These are phyloP conservation scores for Pseudocercospora fuligena DNA, from an alignment of 2,329 filamentous ascomycete species.

Conservation along the genomic window DNA sequence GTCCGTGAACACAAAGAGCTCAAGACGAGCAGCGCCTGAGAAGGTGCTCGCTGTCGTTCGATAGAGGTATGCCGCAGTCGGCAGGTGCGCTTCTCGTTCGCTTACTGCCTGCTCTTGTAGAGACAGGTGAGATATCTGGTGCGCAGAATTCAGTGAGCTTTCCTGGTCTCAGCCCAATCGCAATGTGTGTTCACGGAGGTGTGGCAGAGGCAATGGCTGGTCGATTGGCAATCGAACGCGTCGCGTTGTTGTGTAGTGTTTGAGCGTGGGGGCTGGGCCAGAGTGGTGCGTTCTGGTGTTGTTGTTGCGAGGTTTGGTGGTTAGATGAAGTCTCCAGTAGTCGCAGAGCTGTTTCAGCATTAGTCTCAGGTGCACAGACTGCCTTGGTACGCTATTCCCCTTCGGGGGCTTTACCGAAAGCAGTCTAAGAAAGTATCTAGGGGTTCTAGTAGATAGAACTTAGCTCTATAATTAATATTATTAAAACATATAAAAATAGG, in stretches of 20 bases:
- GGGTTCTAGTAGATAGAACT: too few relatives aligned
- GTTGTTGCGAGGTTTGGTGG: background rate
- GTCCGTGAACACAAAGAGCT: background rate
- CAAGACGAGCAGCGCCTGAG: background rate
- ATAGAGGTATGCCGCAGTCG: background rate
- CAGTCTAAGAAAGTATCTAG: too few relatives aligned
- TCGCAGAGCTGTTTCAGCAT: background rate
- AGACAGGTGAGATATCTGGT: background rate
- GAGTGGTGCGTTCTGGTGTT: slow-evolving; percentile 1
- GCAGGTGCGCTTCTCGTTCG: background rate
- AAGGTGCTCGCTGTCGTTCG: background rate
- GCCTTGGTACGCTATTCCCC: too few relatives aligned
- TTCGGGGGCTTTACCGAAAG: too few relatives aligned
- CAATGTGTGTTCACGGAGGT: background rate
- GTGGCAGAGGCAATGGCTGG: background rate
- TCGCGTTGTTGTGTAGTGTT: background rate
- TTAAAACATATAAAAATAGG: too few relatives aligned
- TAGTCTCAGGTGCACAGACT: too few relatives aligned
- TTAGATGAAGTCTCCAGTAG: background rate
- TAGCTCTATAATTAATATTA: too few relatives aligned
- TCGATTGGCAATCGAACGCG: background rate
- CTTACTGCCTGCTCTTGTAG: background rate
- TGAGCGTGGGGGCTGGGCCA: background rate
- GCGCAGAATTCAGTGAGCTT: slow-evolving; percentile 11
- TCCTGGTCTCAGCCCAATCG: slow-evolving; percentile 3